These are phyloP conservation scores for Geosmithia flava DNA, from an alignment of 2,329 filamentous ascomycete species.

Conservation along the genomic window DNA sequence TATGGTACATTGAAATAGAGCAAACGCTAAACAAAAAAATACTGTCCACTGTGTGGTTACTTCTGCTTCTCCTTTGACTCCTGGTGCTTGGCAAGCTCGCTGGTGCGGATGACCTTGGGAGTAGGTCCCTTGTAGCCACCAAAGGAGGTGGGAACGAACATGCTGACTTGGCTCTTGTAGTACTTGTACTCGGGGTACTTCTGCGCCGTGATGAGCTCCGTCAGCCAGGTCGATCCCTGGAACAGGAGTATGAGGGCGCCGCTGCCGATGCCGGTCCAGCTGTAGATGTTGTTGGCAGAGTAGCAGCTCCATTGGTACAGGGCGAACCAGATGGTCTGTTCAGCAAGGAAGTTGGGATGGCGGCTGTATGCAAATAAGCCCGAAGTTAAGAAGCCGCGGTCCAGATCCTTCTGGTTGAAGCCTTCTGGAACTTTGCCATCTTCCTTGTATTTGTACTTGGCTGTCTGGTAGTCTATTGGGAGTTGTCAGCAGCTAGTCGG, in stretches of 20 bases:
- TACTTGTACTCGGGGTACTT: conserved; percentile 85
- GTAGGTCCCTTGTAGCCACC: conserved; percentile 27
- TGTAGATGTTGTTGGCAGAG: conserved; percentile 56
- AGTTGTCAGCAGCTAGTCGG: background rate
- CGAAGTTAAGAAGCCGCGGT: conserved; percentile 75
- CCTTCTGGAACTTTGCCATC: conserved; percentile 56
- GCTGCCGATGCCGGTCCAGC: conserved; percentile 66
- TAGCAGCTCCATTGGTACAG: conserved; percentile 84
- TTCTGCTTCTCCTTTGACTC: conserved; percentile 24
- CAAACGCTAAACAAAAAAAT: background rate
- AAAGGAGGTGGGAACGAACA: conserved; percentile 58
- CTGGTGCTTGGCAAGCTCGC: conserved; percentile 14
- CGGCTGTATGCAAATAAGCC: conserved; percentile 82
- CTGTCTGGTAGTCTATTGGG: conserved; percentile 57
- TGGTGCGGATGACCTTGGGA: conserved; percentile 36
- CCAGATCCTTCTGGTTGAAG: conserved; percentile 62
- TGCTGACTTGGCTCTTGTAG: conserved; percentile 74
- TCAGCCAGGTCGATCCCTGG: conserved; percentile 79
- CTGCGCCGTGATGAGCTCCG: conserved; percentile 63
- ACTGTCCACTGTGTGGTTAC: conserved; percentile 2
- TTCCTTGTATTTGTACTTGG: conserved; percentile 64
- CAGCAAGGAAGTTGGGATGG: conserved; percentile 90
- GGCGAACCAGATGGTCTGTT: conserved; percentile 81
- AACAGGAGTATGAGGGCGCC: conserved; percentile 66
- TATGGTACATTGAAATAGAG: background rate